phyloP scores from a whole-genome alignment of 176 grass and related monocot genomes.

The Triticum urartu region DNA sequence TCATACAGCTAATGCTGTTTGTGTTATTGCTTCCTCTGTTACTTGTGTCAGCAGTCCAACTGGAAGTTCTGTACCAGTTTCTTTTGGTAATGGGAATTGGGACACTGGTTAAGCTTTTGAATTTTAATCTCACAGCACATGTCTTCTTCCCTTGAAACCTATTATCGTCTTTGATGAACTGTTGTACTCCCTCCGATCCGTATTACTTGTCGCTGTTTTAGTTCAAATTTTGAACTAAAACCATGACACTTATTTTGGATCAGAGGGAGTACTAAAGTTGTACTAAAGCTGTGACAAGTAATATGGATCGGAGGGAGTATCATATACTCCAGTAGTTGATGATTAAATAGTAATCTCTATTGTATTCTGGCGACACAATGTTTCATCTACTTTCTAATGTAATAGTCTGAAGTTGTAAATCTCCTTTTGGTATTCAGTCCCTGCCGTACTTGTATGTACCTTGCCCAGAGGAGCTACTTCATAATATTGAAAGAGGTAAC shows the following conservation, averaged over 20 bases:
- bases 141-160: background rate
- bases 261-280: too few species aligned
- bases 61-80: background rate
- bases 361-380: background rate
- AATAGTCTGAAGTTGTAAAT: constrained; percentile 1
- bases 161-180: background rate
- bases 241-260: too few species aligned
- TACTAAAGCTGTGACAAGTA: too few species aligned
- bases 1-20: background rate
- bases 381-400: constrained; percentile 24
- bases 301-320: background rate
- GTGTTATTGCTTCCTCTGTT: background rate
- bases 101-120: background rate
- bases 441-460: constrained; percentile 72
- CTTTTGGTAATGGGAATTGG: too few species aligned
- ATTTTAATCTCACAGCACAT: background rate
- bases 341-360: background rate
- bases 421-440: constrained; percentile 41
- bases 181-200: too few species aligned
- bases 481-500: constrained; percentile 48
- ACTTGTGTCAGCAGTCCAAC: background rate
- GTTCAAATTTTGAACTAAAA: too few species aligned
- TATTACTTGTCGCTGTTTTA: too few species aligned
- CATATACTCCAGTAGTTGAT: background rate
- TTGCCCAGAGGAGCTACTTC: constrained; percentile 59